A percentile compares a stretch with the other conserved stretches of the same genome.
Evolutionary conservation across 140 eudicot genomes (phyloP).

Genomic region (Ambrosia hybrid): DNA sequence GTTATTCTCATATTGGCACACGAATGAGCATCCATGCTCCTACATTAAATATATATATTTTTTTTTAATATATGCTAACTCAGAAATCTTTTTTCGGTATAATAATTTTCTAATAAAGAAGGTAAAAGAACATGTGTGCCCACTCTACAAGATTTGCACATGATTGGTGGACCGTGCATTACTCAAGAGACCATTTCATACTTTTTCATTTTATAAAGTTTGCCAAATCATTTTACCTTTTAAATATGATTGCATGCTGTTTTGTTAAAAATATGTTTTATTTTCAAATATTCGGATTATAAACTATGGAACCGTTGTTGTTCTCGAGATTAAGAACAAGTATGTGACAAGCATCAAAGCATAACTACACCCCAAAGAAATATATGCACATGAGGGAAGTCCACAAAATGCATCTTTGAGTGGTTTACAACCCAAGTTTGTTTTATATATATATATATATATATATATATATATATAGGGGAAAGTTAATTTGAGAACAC

Average conservation of each 20-base stretch:
- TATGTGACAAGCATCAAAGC: conserved; percentile 14
- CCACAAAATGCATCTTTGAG: conserved; percentile 17
- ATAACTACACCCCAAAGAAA: conserved; percentile 16
- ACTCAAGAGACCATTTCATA: neutral
- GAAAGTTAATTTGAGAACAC: too few relatives aligned
- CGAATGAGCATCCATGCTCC: too few relatives aligned
- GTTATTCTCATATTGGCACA: too few relatives aligned
- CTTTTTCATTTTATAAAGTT: neutral
- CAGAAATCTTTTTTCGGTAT: too few relatives aligned
- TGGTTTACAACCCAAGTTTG: conserved; percentile 14
- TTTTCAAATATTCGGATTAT: neutral
- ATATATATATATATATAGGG: too few relatives aligned
- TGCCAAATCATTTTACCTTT: neutral
- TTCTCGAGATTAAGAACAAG: neutral
- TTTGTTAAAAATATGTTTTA: neutral
- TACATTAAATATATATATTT: too few relatives aligned
- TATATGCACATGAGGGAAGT: conserved; percentile 21
- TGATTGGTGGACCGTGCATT: conserved; percentile 8
- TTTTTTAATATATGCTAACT: too few relatives aligned
- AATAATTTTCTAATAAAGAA: too few relatives aligned
- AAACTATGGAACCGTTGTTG: neutral
- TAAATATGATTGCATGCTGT: neutral
- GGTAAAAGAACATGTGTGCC: neutral
- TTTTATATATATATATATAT: too few relatives aligned
- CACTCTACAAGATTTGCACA: conserved; percentile 6